Evolutionary conservation across 2,329 filamentous ascomycete genomes (phyloP), one percentile per base, ranked within the genome.

Genomic region (Elsinoe perseae): DNA sequence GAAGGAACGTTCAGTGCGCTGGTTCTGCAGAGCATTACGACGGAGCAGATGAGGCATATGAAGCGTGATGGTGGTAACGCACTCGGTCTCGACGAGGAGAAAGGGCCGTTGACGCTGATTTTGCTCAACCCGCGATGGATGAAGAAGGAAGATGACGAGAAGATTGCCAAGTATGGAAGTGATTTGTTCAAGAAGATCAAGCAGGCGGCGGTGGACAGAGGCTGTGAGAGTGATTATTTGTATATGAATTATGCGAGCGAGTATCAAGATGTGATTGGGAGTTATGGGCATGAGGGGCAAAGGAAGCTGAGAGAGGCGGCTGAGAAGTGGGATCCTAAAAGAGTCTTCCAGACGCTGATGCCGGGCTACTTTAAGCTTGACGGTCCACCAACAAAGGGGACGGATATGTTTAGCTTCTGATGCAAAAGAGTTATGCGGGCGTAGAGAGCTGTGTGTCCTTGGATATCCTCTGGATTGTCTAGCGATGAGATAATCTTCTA

Each of bases 241-340:
- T 77, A 77, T 60, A 72, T 77, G 70, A 78, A 77, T 61, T 77
- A 77, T 57, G 75, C 75, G 5, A 68, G 67, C 54, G 65, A 68
- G 63, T 72, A 65, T 56, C 73, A 78, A 61, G 68, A 72, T 58
- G 68, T 72, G 1, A 61, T 77, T 36, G 57, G 63, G 3, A 69
- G 70, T 28, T 78, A 77, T 58, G 74, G 75, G 1, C 43, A 57
- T n/a, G 62, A 58, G 7, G 77, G 72, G 50, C 60, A 67, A 34
- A 54, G 61, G 23, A 66, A 60, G 27, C 56, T 77, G 61, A 64
- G 64, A 56, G 57, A 59, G 1, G 61, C 75, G 12, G 67, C 69
- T 7, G 58, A 56, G 16, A 68, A 65, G 56, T 76, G 75, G 57
- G 74, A 77, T 62, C 72, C 74, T 0, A 58, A 57, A 0, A 63